Evolutionary conservation across 1,284 basidiomycete species (phyloP), one percentile per base, ranked within the genome.

Genomic region (Sanghuangporus baumii): DNA sequence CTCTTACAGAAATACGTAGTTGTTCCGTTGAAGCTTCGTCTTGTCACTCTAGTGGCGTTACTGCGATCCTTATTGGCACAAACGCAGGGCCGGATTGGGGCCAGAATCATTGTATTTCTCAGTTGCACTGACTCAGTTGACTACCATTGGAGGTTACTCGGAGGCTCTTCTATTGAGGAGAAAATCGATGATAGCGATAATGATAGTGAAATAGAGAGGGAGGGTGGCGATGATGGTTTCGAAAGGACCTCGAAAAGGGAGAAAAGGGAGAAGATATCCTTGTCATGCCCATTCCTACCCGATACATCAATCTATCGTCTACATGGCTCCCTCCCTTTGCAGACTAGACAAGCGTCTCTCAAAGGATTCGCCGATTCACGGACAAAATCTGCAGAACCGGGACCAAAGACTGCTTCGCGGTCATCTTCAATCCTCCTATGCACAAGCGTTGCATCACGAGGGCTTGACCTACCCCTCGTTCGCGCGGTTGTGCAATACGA

Each of bases 91-190:
- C 78, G 77, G 51, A 75, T 78, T 51, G 81, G 82, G 34, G 78
- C 80, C 26, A 90, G 87, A 71, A 87, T 98, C 51, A 94, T 99
- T 59, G 94, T 99, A 5, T 99, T 99, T 75, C 79, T 99, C 65
- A 95, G 91, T 69, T 98, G 95, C 69, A 99, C 95, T 2, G 96
- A 98, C 74, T 94, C 94, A 1, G 97, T 99, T 38, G 96, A 99
- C 74, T 98, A 95, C 72, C 94, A 98, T 73, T 99, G 93, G 91
- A 83, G 83, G 55, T 79, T 98, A n/a, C 76, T 99, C 0, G 91
- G 89, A 1, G 85, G 87, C 1, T 81, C 91, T 20, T 74, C 76
- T 8, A 96, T 98, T 93, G 84, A 81, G 9, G 79, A 71, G 1
- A 70, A 71, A 2, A 69, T 72, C 40, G 70, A 70, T 20, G n/a